Conservation (phyloP, 2,329 filamentous ascomycete genomes). For the Aspergillus niger region DNA sequence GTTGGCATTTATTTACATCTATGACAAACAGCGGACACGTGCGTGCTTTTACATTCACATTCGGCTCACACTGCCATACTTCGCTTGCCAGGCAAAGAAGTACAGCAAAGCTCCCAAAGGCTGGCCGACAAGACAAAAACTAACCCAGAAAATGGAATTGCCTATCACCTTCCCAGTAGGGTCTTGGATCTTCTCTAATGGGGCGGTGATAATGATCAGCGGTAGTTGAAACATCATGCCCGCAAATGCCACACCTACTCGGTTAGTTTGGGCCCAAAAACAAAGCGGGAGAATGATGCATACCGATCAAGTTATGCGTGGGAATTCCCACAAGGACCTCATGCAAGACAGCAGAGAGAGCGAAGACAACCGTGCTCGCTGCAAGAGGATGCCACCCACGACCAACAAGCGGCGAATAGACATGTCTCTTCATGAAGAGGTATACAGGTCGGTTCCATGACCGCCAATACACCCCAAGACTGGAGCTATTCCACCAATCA, state of each 20-base stretch:
- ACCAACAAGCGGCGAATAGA: slow-evolving; percentile 84
- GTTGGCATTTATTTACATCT: not conserved
- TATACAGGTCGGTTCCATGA: slow-evolving; percentile 98
- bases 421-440: slow-evolving; percentile 91
- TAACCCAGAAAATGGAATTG: slow-evolving; percentile 95
- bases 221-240: slow-evolving; percentile 95
- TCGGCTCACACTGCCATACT: slow-evolving; percentile 79
- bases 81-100: slow-evolving; percentile 98
- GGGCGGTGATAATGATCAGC: slow-evolving; percentile 77
- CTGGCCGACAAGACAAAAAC: slow-evolving; percentile 93
- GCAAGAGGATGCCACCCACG: slow-evolving; percentile 72
- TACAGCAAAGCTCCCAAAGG: slow-evolving; percentile 89
- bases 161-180: slow-evolving; percentile 77
- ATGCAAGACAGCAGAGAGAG: slow-evolving; percentile 84
- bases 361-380: slow-evolving; percentile 81
- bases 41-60: slow-evolving; percentile 18
- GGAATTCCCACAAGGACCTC: slow-evolving; percentile 91
- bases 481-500: slow-evolving; percentile 96
- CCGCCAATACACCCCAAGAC: slow-evolving; percentile 86
- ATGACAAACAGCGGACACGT: not conserved
- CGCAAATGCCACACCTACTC: slow-evolving; percentile 77
- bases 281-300: slow-evolving; percentile 23
- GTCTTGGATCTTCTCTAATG: slow-evolving; percentile 75
- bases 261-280: slow-evolving; percentile 12
- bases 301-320: slow-evolving; percentile 89